Evolutionary conservation across 495 filamentous ascomycete genomes (phyloP).

Genomic region (Stereocaulon alpinum): DNA sequence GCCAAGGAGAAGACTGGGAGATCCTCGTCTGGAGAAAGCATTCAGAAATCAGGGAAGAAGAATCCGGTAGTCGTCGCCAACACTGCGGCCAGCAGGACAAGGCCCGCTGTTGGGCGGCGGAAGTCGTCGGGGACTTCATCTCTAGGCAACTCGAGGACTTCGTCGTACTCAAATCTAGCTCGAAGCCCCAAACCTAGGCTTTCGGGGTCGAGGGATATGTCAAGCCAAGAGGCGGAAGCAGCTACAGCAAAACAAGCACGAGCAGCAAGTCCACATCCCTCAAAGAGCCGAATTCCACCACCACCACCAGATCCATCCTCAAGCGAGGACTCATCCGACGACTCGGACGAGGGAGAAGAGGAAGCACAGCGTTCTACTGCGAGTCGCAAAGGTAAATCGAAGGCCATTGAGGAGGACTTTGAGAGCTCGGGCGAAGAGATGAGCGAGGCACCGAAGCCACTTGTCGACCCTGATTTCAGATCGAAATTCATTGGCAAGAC

Average conservation of each 20-base stretch:
- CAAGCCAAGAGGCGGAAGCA: conserved; percentile 1
- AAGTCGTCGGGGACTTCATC: conserved; percentile 32
- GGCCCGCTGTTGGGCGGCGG: conserved; percentile 34
- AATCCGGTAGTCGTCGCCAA: conserved; percentile 29
- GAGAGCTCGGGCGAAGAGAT: neutral
- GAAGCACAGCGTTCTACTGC: neutral
- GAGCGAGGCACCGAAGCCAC: neutral
- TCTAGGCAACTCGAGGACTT: conserved; percentile 6
- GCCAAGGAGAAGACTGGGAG: conserved; percentile 3
- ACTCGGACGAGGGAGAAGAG: neutral
- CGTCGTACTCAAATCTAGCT: conserved; percentile 1
- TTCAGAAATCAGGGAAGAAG: conserved; percentile 23
- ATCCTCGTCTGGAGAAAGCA: conserved; percentile 12
- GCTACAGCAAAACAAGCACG: neutral
- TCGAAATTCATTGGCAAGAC: conserved; percentile 17
- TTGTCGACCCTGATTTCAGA: conserved; percentile 18
- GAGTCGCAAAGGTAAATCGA: neutral
- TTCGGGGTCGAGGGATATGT: neutral
- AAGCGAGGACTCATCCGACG: neutral
- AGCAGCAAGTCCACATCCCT: conserved; percentile 13
- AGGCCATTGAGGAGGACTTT: neutral
- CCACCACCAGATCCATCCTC: neutral
- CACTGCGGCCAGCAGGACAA: conserved; percentile 29
- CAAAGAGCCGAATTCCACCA: neutral
- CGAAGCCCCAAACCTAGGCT: neutral